Conservation (phyloP, 768 basidiomycete genomes). For the Chlorophyllum brunneum region DNA sequence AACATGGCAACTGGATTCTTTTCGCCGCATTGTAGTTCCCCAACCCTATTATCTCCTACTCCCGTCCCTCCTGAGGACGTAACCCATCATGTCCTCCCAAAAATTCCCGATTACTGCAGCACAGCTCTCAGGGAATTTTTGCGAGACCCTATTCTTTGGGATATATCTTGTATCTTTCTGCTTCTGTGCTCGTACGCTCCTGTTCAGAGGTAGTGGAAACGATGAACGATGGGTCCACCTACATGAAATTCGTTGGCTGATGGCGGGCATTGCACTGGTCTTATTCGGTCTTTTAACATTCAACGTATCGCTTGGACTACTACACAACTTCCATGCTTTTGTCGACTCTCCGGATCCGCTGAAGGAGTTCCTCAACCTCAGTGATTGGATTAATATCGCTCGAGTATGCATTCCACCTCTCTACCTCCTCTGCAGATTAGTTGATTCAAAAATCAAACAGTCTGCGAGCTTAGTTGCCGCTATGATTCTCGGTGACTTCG, state of each 20-base stretch:
- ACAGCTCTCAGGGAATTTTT: conserved; percentile 7
- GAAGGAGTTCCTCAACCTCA: neutral
- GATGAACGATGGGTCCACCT: conserved; percentile 1
- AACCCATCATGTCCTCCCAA: neutral
- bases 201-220: neutral
- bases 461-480: neutral
- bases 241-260: conserved; percentile 6
- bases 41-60: no score
- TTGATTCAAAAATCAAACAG: neutral
- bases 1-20: no score
- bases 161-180: conserved; percentile 7
- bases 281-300: conserved; percentile 3
- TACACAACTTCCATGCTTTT: conserved; percentile 8
- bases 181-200: conserved; percentile 1
- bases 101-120: conserved; percentile 5
- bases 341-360: neutral
- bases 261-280: neutral
- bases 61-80: no score
- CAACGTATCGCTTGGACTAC: conserved; percentile 4
- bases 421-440: no score
- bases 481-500: conserved; percentile 11
- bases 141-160: conserved; percentile 5
- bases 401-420: neutral
- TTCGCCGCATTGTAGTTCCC: no score
- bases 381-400: conserved; percentile 10